Conservation (phyloP, 331 rosid species). For the Spiraea crenata region DNA sequence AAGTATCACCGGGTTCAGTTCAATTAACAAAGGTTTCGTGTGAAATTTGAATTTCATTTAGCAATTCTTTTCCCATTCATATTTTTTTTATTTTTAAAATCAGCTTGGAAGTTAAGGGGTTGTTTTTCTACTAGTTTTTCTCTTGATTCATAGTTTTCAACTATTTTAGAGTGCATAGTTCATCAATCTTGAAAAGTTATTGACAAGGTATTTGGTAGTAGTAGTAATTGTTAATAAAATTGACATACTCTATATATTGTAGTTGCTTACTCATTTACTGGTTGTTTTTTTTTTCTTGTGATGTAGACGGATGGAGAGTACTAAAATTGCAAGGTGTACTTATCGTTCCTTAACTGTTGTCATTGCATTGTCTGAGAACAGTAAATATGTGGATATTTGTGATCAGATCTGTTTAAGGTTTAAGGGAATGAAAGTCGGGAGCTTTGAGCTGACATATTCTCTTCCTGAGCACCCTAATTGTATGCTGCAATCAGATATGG, state of each 20-base stretch:
- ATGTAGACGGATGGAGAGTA: not conserved
- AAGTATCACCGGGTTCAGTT: too few species aligned
- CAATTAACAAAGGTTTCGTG: too few species aligned
- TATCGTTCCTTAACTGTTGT: not conserved
- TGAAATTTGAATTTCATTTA: too few species aligned
- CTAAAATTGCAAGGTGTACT: not conserved
- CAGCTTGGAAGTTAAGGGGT: too few species aligned
- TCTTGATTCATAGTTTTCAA: too few species aligned
- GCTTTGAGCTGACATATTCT: slow-evolving; percentile 4
- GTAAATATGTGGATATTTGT: not conserved
- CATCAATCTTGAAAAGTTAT: too few species aligned
- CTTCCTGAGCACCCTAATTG: slow-evolving; percentile 4
- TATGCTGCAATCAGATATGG: slow-evolving; percentile 10
- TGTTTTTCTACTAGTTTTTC: too few species aligned
- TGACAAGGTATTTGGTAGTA: too few species aligned
- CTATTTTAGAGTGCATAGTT: too few species aligned
- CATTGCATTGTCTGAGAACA: not conserved
- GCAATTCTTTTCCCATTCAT: too few species aligned
- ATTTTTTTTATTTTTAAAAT: too few species aligned
- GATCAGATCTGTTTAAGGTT: not conserved
- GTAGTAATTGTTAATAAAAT: too few species aligned
- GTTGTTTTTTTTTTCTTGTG: not conserved
- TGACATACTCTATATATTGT: not conserved
- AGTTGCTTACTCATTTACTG: not conserved
- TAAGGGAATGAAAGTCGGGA: not conserved